Evolutionary conservation across 176 grass and related monocot species (phyloP).

Genomic region (Oryza meridionalis): DNA sequence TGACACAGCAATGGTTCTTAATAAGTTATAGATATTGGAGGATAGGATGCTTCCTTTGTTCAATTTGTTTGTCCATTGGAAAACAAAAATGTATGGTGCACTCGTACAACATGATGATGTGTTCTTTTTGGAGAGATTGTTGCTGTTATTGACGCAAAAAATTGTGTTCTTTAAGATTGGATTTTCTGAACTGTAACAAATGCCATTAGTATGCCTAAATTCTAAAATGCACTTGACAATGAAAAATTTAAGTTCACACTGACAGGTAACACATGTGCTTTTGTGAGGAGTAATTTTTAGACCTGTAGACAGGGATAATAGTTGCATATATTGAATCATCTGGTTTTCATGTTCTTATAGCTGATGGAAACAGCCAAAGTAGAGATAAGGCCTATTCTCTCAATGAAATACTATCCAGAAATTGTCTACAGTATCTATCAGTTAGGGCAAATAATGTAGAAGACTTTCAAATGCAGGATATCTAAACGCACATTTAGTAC

Average conservation of each 20-base stretch:
- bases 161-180: conserved; percentile 29
- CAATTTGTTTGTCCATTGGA: conserved; percentile 38
- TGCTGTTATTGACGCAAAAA: conserved; percentile 23
- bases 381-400: conserved; percentile 8
- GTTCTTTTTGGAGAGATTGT: conserved; percentile 16
- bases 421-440: conserved; percentile 16
- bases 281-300: background rate
- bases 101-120: conserved; percentile 26
- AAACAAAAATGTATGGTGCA: conserved; percentile 31
- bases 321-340: background rate
- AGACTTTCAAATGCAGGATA: conserved; percentile 8
- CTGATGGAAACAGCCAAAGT: conserved; percentile 14
- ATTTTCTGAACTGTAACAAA: background rate
- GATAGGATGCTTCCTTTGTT: conserved; percentile 36
- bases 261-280: conserved; percentile 12
- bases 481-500: background rate
- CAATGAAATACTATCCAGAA: conserved; percentile 1
- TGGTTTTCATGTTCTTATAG: conserved; percentile 31
- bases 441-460: conserved; percentile 12
- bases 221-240: background rate
- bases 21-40: conserved; percentile 44
- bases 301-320: background rate
- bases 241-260: conserved; percentile 2
- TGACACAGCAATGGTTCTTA: conserved; percentile 26
- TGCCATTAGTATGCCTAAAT: background rate